Base-by-base conservation (phyloP, 139 green algal genomes). In the Micractinium sp. region DNA sequence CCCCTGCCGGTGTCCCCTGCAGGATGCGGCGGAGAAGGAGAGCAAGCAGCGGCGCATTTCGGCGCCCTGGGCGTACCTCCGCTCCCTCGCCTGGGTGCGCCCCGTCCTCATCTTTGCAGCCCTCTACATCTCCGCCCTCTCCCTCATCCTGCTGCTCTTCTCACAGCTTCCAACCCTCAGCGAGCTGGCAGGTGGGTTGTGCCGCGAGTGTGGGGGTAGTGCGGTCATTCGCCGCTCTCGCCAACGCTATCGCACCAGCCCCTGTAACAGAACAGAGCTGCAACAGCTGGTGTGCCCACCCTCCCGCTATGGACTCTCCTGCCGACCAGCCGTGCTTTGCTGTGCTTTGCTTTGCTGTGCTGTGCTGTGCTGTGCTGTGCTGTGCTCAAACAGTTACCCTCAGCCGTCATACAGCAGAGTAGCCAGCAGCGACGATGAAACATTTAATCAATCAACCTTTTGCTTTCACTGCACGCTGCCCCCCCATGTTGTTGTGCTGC, bases 1-100 rank as follows among this genome's bases (percentile, higher is more conserved):
- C 14, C 38, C 25, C 22, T 71, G 39, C n/a, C 33, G 25, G 33
- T 3, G 22, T 1, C 29, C 38, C 22, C 3, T 82, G 63, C 66
- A 39, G 67, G 67, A 36, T 19, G 35, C 56, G 69, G 31, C 84
- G 29, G 84, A 89, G 69, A 47, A 47, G 9, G 82, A 81, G 33
- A 83, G 85, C 63, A 91, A 91, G 67, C 29, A 80, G 35, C 85
- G 67, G 67, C 79, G 47, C 61, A 29, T 38, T 41, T 73, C 41
- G 0, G 29, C 82, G 13, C 41, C 77, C 0, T 71, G 71, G 73
- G 77, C 87, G 15, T 92, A 90, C 69, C 13, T 90, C 19, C 33
- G 69, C 27, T 88, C 79, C 3, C 36, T 89, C 20, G 88, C 75
- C 53, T 93, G 90, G 90, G 29, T 91, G 23, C 82, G 76, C 13